phyloP scores from a whole-genome alignment of 805 yeast genomes.

The Zygotorulaspora chibaensis region DNA sequence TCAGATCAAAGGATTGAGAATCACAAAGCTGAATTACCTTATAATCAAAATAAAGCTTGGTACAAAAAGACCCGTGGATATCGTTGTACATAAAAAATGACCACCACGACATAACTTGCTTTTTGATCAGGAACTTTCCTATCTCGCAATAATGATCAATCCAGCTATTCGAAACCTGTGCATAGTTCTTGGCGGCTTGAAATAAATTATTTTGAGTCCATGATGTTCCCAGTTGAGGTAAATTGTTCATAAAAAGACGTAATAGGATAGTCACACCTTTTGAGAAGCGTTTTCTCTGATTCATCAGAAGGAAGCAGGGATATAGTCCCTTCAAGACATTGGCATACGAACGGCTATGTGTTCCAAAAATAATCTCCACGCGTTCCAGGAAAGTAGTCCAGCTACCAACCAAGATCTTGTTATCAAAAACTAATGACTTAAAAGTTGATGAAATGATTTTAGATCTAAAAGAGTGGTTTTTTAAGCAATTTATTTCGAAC shows the following conservation, averaged over 20 bases:
- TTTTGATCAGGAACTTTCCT: conserved; percentile 22
- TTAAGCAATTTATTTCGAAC: conserved; percentile 10
- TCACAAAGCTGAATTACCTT: conserved; percentile 24
- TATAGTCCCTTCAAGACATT: conserved; percentile 15
- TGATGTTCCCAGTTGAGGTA: conserved; percentile 9
- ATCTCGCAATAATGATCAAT: conserved; percentile 25
- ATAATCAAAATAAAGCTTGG: conserved; percentile 18
- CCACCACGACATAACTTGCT: conserved; percentile 31
- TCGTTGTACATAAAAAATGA: conserved; percentile 26
- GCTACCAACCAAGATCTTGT: not conserved
- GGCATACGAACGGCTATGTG: conserved; percentile 5
- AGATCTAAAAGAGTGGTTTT: conserved; percentile 15
- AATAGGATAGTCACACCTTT: conserved; percentile 5
- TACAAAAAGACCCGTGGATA: conserved; percentile 12
- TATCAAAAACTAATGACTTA: conserved; percentile 8
- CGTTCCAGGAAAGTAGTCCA: conserved; percentile 16
- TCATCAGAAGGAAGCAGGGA: conserved; percentile 12
- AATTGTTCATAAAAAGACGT: conserved; percentile 11
- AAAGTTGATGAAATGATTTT: conserved; percentile 8
- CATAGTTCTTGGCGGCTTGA: conserved; percentile 17
- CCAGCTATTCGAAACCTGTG: conserved; percentile 16
- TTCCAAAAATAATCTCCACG: conserved; percentile 5
- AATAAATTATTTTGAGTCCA: conserved; percentile 28
- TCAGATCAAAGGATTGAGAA: conserved; percentile 17
- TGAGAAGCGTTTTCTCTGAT: conserved; percentile 4